phyloP scores from a whole-genome alignment of 345 rosid species.

The Euclidium syriacum region DNA sequence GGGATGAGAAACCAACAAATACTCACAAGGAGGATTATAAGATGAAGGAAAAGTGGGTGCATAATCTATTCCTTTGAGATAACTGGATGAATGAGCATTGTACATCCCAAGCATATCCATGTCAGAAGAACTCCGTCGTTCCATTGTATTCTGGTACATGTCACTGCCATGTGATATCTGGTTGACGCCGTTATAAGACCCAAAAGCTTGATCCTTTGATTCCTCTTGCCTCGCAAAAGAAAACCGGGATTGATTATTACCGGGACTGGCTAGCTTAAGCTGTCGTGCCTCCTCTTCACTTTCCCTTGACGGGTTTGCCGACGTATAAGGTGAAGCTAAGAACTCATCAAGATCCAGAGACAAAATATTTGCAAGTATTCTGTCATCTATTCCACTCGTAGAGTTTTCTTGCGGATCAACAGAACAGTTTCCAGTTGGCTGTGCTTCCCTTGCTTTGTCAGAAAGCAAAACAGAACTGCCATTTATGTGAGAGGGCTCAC shows the following conservation, averaged over 20 bases:
- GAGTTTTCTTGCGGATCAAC: conserved; percentile 7
- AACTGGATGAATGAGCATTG: conserved; percentile 48
- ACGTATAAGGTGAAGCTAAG: conserved; percentile 65
- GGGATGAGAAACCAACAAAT: conserved; percentile 9
- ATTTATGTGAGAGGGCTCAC: conserved; percentile 36
- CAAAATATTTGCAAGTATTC: conserved; percentile 66
- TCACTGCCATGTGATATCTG: conserved; percentile 35
- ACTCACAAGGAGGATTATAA: conserved; percentile 58
- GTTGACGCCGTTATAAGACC: conserved; percentile 32
- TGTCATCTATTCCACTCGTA: conserved; percentile 57
- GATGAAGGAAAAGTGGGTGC: conserved; percentile 39
- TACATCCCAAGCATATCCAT: conserved; percentile 39
- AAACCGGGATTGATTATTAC: conserved; percentile 80
- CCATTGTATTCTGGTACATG: conserved; percentile 38
- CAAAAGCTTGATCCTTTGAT: conserved; percentile 38
- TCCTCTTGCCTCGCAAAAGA: conserved; percentile 89
- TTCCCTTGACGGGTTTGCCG: conserved; percentile 48
- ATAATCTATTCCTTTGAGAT: conserved; percentile 41
- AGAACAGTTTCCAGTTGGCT: conserved; percentile 13
- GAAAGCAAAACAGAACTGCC: conserved; percentile 32
- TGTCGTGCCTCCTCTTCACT: conserved; percentile 47
- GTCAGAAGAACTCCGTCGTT: conserved; percentile 33
- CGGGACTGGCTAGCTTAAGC: conserved; percentile 38
- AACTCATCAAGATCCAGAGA: conserved; percentile 74
- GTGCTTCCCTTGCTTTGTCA: conserved; percentile 34